Base-by-base conservation (phyloP, 495 filamentous ascomycete genomes). In the Trichoderma parareesei region DNA sequence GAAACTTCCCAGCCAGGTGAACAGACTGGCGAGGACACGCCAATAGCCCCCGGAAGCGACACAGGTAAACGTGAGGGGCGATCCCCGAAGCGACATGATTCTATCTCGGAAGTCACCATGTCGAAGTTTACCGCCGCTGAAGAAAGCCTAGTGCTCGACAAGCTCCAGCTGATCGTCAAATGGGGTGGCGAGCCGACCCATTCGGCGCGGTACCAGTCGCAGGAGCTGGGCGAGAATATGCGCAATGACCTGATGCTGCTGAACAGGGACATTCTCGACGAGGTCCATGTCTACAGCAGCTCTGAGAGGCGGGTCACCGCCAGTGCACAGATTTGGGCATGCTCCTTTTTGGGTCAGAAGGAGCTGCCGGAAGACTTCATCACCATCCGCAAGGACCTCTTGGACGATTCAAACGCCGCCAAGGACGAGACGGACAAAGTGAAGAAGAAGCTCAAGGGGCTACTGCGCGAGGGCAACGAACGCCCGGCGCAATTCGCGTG, bases 381-480 rank as follows among this genome's bases (percentile, higher is more conserved):
- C 67, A 87, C 87, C 61, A 84, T 98, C 65, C 85, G 94, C 53
- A 98, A 98, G 73, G 92, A 98, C 74, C 81, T 98, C 2, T 81
- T 98, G 7, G 94, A 98, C 73, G 94, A 98, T 71, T 96, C 92
- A 1, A 98, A 98, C 76, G 94, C 94, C n/a, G 94, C 94, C 63
- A 98, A 98, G 74, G 95, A 98, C 75, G 93, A 95, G 69, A 98
- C 97, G 93, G 94, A 98, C 76, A 97, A 95, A 73, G 94, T 98
- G 59, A 98, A 98, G 81, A 98, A 97, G 83, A 97, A 95, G 84
- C 81, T 98, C 5, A 98, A 98, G 77, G 84, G 88, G 2, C 81
- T 98, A 44, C 77, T 98, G 63, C 84, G 94, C 37, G 88, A 95
- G 73, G 95, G 95, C 3, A 91, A 89, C 63, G 82, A 89, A 66